A percentile compares a stretch with the other conserved stretches of the same genome.
Conservation (phyloP, 257 asterid species). For the Dorcoceras hygrometricum region DNA sequence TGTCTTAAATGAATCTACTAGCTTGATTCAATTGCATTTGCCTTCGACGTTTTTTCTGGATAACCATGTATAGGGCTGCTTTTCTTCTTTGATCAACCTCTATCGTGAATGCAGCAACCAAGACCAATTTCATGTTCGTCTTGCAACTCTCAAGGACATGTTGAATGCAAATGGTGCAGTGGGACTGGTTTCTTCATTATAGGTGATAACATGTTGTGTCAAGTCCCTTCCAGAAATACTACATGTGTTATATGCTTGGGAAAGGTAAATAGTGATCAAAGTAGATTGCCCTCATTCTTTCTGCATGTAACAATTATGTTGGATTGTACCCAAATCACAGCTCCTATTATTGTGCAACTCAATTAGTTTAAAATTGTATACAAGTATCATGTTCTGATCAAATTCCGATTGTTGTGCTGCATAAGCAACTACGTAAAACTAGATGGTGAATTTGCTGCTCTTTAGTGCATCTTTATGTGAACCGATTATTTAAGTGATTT, state of each 20-base stretch:
- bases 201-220: conserved; percentile 93
- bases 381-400: not conserved
- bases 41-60: not conserved
- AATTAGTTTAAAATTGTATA: too few relatives aligned
- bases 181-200: conserved; percentile 95
- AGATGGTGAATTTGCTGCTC: not conserved
- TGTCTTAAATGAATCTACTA: not conserved
- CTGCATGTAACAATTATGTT: not conserved
- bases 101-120: conserved; percentile 64
- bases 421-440: not conserved
- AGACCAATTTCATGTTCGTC: conserved; percentile 74
- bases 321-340: not conserved
- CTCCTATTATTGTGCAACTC: not conserved
- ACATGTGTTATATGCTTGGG: conserved; percentile 78
- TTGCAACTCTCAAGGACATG: conserved; percentile 69
- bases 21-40: not conserved
- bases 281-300: not conserved
- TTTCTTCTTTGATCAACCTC: conserved; percentile 11
- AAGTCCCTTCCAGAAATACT: conserved; percentile 86
- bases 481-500: not conserved
- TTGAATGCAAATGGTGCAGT: conserved; percentile 89
- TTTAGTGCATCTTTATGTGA: not conserved
- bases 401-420: not conserved
- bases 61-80: not conserved
- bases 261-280: conserved; percentile 44